A percentile compares a stretch with the other conserved stretches of the same genome.
phyloP scores from a whole-genome alignment of 331 rosid genomes.

The Quercus phellos region DNA sequence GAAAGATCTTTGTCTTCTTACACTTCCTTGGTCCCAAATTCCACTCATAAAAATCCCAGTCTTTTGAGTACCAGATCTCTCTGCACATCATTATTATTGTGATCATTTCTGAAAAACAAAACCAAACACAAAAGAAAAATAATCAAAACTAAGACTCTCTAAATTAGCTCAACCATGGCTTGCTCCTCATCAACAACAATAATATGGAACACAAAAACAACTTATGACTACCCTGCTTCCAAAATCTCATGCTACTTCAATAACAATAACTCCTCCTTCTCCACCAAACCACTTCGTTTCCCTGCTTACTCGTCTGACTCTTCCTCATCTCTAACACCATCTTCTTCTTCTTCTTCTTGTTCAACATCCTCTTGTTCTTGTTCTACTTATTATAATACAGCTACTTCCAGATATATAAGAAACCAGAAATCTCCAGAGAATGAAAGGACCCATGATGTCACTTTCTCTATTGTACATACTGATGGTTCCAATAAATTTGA shows the following conservation, averaged over 20 bases:
- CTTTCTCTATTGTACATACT: neutral
- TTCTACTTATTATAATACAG: conserved; percentile 10
- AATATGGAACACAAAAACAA: conserved; percentile 8
- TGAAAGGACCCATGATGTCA: conserved; percentile 4
- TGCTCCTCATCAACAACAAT: conserved; percentile 17
- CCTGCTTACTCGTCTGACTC: conserved; percentile 4
- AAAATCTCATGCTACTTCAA: conserved; percentile 13
- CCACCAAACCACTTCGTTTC: conserved; percentile 8
- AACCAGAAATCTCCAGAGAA: conserved; percentile 2
- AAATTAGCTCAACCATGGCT: conserved; percentile 31
- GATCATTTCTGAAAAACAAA: neutral
- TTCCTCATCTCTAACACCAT: conserved; percentile 11
- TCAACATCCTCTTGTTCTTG: neutral
- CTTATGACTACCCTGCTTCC: neutral
- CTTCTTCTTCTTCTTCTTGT: conserved; percentile 8
- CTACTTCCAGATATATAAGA: neutral
- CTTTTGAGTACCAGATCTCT: too few species aligned
- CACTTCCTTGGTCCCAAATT: neutral
- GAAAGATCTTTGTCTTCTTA: neutral
- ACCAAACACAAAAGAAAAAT: neutral
- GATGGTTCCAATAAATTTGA: neutral
- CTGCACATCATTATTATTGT: neutral
- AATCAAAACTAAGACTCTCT: neutral
- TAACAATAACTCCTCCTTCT: neutral
- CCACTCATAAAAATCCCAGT: neutral